Evolutionary conservation across 176 grass and related monocot genomes (phyloP).

Genomic region (Carex cristatella): DNA sequence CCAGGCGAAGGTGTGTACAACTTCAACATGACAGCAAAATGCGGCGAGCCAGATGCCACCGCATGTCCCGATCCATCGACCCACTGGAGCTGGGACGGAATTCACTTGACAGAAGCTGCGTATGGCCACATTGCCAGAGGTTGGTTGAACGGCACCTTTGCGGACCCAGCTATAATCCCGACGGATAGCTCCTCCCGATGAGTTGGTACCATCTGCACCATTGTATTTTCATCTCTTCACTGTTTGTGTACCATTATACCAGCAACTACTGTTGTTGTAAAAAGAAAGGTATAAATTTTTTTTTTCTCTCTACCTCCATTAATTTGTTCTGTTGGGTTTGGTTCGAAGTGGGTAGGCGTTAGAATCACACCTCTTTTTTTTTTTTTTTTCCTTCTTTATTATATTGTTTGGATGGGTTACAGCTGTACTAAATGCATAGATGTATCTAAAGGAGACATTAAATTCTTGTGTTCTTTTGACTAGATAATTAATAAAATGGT

Average conservation of each 20-base stretch:
- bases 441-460: slow-evolving; percentile 25
- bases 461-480: slow-evolving; percentile 25
- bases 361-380: slow-evolving; percentile 8
- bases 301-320: slow-evolving; percentile 19
- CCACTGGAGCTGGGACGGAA: slow-evolving; percentile 93
- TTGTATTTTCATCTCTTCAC: neutral
- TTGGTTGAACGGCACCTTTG: slow-evolving; percentile 68
- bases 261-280: slow-evolving; percentile 10
- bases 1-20: slow-evolving; percentile 51
- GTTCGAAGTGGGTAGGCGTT: neutral
- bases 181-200: slow-evolving; percentile 6
- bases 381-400: neutral
- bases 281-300: slow-evolving; percentile 12
- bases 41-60: slow-evolving; percentile 47
- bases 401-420: slow-evolving; percentile 20
- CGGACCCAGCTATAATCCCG: slow-evolving; percentile 44
- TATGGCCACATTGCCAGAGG: slow-evolving; percentile 70
- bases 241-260: slow-evolving; percentile 8
- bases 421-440: slow-evolving; percentile 24
- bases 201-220: neutral
- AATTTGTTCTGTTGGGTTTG: slow-evolving; percentile 18
- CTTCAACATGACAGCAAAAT: slow-evolving; percentile 78
- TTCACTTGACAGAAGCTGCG: slow-evolving; percentile 73
- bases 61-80: slow-evolving; percentile 46
- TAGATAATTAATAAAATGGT: slow-evolving; percentile 19